Conservation (phyloP, 495 filamentous ascomycete species). For the Delitschia confertaspora region DNA sequence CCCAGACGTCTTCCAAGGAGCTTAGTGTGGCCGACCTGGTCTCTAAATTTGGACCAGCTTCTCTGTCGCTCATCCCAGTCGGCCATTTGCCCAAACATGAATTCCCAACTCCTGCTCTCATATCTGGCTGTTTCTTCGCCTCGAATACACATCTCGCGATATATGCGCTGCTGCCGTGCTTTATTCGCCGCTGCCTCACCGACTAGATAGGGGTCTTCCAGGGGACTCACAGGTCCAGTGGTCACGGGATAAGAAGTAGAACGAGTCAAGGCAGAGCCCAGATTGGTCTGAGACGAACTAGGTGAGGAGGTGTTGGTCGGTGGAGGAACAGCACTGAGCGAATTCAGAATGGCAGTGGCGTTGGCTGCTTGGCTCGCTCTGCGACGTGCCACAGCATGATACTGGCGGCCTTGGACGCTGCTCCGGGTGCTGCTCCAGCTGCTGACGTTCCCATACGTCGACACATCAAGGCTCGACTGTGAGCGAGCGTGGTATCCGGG, state of each 20-base stretch:
- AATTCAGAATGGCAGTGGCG: constrained; percentile 21
- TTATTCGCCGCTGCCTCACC: constrained; percentile 27
- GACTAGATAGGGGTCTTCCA: constrained; percentile 31
- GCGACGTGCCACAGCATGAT: constrained; percentile 27
- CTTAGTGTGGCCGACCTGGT: constrained; percentile 19
- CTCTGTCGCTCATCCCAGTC: constrained; percentile 31
- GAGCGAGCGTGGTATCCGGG: constrained; percentile 26
- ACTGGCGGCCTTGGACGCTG: constrained; percentile 22
- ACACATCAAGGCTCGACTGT: constrained; percentile 19
- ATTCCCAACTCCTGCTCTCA: constrained; percentile 32
- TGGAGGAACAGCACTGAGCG: constrained; percentile 15
- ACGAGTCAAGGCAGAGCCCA: no score
- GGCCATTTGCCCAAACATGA: constrained; percentile 33
- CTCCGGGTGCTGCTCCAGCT: constrained; percentile 27
- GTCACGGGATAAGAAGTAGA: constrained; percentile 4
- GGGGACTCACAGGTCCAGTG: constrained; percentile 16
- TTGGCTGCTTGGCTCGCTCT: constrained; percentile 23
- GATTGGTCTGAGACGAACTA: constrained; percentile 3
- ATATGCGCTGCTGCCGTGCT: constrained; percentile 20
- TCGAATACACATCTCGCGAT: constrained; percentile 29
- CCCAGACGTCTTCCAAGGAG: constrained; percentile 21
- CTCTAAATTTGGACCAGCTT: constrained; percentile 26
- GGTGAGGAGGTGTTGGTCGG: constrained; percentile 6
- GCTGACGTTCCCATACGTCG: constrained; percentile 16
- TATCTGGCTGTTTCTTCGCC: constrained; percentile 23